Evolutionary conservation across 1,139 yeast genomes (phyloP), one percentile per base, ranked within the genome.

Genomic region (Geotrichum histeridarum): DNA sequence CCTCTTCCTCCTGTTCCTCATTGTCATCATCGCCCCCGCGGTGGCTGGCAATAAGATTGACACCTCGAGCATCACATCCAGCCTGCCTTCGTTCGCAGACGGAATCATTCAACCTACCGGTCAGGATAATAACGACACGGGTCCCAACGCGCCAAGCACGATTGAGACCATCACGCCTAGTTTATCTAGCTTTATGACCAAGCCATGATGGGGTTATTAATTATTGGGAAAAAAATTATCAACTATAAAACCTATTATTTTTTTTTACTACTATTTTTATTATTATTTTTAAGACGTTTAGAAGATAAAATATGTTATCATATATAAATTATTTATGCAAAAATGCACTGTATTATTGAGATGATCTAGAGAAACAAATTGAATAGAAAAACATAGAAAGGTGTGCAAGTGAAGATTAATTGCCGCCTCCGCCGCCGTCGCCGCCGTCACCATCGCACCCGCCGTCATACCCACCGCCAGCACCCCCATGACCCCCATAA

Each of bases 91-190:
- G 63, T 77, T 82, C 60, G 80, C 83, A 61, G 72, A 76, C 53
- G 95, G 95, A 68, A 73, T 91, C 64, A 80, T 90, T 79, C 98
- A 91, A 75, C 96, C 96, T 73, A 84, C 90, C 77, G 82, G 83
- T 63, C 80, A 79, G 64, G 72, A 77, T 63, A 84, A 88, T 74
- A 88, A 91, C 67, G 97, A 91, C 71, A 90, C 97, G 47, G 73
- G 73, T 49, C 58, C 60, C 45, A 57, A 59, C 27, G 70, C 67
- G 27, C 69, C 68, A 37, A 60, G 61, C 31, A 57, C 68, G 31
- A 60, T 66, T 57, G 53, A 60, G n/a, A 64, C 73, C 14, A 59
- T 64, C 37, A 67, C 72, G 52, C 69, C 72, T 15, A 54, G 58
- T 30, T 39, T 57, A 35, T 54, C 64, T 37, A 58, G 60, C 50